Base-by-base conservation (phyloP, 306 rosid species). In the Dryas alaskensis region DNA sequence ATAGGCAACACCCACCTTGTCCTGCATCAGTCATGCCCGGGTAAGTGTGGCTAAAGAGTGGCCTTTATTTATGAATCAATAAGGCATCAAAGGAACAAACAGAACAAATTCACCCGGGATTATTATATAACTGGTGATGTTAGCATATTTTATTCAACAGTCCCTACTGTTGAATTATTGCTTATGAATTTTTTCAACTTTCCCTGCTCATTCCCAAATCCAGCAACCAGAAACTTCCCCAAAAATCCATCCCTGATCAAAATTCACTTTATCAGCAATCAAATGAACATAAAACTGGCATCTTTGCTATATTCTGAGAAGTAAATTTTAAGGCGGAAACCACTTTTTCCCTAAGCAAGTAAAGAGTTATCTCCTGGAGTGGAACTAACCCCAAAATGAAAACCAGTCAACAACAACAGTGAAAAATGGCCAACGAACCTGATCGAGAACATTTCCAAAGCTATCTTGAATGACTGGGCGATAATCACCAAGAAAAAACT, bases 401-500 rank as follows among this genome's bases (percentile, higher is more conserved):
- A 22, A 61, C 52, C 8, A 55, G 43, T 63, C 13, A 40, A 40
- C 19, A 70, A 49, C 45, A 25, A 72, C n/a, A 47, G 19, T 6
- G 11, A 48, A 31, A 40, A 45, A 63, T 31, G 70, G 62, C 70
- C 74, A 78, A 78, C 92, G 76, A 81, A 94, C 99, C 96, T 88
- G 97, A 81, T 94, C 99, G 76, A 94, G 79, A 76, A 86, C 96
- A 87, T 90, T 87, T 62, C 99, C 97, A 68, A 85, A 78, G 65
- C 83, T 84, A 81, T 94, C 99, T 76, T 92, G 97, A 81, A 89
- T 78, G 76, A 94, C 86, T 51, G 99, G 99, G 73, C 96, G 97
- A 84, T 87, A 94, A 89, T 94, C 99, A 81, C 99, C 99, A 58
- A 95, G 99, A 80, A 88, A 95, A 85, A 95, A 95, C 99, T 95